Evolutionary conservation across 371 early-diverging fungal species (phyloP).

Genomic region (Mortierella sp.): DNA sequence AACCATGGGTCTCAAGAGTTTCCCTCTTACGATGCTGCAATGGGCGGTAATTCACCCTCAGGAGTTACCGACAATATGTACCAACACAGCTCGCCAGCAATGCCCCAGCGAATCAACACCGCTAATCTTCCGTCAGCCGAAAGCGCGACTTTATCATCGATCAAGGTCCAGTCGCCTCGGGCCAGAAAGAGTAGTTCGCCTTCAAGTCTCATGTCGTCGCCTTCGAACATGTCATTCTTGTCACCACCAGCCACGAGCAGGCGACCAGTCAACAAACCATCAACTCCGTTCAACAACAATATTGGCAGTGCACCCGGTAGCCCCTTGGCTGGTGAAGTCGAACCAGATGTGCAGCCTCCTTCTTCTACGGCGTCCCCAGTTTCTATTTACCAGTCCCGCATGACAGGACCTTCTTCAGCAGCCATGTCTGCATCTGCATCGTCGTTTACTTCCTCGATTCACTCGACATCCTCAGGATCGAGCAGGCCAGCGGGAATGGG

Average conservation of each 20-base stretch:
- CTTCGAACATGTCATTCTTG: slow-evolving; percentile 51
- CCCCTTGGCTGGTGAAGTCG: not conserved
- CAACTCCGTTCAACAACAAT: not conserved
- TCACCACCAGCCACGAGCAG: slow-evolving; percentile 22
- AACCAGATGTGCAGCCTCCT: slow-evolving; percentile 7
- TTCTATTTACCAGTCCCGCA: slow-evolving; percentile 9
- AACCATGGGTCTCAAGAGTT: slow-evolving; percentile 12
- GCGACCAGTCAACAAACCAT: slow-evolving; percentile 10
- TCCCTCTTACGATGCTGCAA: not conserved
- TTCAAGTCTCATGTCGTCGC: slow-evolving; percentile 48
- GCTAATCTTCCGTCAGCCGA: slow-evolving; percentile 18
- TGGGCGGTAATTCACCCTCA: not conserved
- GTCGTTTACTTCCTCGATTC: slow-evolving; percentile 1
- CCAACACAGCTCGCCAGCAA: not conserved
- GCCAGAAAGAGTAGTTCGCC: slow-evolving; percentile 54
- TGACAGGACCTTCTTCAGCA: not conserved
- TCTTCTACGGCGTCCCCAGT: slow-evolving; percentile 9
- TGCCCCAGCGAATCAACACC: slow-evolving; percentile 18
- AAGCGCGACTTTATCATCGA: not conserved
- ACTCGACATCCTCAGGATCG: slow-evolving; percentile 8
- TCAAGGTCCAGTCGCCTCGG: slow-evolving; percentile 21
- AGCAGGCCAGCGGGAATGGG: not conserved
- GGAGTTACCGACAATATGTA: slow-evolving; percentile 3
- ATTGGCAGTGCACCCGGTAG: slow-evolving; percentile 5
- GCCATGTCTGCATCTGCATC: slow-evolving; percentile 8